Conservation (phyloP, 441 rosid genomes). For the Gossypium schwendimanii region DNA sequence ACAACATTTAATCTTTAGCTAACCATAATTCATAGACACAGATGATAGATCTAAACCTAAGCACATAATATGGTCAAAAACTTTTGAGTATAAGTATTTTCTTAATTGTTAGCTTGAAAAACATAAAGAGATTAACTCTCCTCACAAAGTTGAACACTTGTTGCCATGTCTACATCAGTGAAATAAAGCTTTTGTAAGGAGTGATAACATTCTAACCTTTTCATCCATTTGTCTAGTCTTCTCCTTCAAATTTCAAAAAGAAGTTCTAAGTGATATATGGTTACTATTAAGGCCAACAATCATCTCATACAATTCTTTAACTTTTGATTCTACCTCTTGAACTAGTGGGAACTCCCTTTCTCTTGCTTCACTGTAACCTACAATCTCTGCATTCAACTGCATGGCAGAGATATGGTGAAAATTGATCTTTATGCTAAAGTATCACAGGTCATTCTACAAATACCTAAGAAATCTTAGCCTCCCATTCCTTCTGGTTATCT, state of each 20-base stretch:
- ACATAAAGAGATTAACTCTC: not conserved
- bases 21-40: not conserved
- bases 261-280: conserved; percentile 55
- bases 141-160: not conserved
- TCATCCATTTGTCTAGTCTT: conserved; percentile 51
- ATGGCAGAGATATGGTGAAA: conserved; percentile 14
- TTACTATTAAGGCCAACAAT: conserved; percentile 60
- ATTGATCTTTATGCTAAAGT: conserved; percentile 1
- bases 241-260: conserved; percentile 52
- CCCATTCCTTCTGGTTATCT: conserved; percentile 56
- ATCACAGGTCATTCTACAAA: not conserved
- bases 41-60: not conserved
- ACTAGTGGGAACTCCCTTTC: conserved; percentile 63
- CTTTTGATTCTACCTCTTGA: conserved; percentile 50
- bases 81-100: not conserved
- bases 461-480: conserved; percentile 62
- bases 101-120: not conserved
- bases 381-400: conserved; percentile 72
- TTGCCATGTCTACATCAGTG: not conserved
- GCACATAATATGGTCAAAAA: not conserved
- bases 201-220: conserved; percentile 34
- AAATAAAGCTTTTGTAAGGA: not conserved
- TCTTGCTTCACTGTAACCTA: conserved; percentile 47
- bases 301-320: conserved; percentile 53
- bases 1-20: not conserved